Evolutionary conservation across 768 basidiomycete genomes (phyloP), one percentile per base, ranked within the genome.

Genomic region (Steccherinum ochraceum): DNA sequence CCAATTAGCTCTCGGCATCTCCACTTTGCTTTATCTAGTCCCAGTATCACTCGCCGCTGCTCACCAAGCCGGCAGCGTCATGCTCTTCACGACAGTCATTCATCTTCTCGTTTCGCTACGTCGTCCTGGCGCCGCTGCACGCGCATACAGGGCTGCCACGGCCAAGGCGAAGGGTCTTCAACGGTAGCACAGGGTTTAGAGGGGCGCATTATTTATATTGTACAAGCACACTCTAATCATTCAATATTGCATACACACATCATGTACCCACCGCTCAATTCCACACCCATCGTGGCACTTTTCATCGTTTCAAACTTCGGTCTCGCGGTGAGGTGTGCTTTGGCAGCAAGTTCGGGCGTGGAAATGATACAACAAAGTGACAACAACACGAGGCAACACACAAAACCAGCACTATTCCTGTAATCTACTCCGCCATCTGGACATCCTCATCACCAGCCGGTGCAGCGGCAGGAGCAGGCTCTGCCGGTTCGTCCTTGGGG

Each of bases 41-140:
- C 96, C 96, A 1, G 79, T 92, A 0, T 90, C 90, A 2, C 70
- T 98, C 2, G 96, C 96, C 5, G 92, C 95, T 12, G 78, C 85
- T 25, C 96, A 99, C 64, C 96, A 99, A 66, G 95, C 92, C 0
- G 96, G 95, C 4, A 95, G 93, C 60, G 87, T 98, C 5, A 76
- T 86, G 35, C 72, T 99, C 5, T 71, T 99, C 44, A 93, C 87
- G 19, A 79, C 87, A 3, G 81, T 93, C 76, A 65, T 93, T 1
- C 91, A 91, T 46, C 64, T 94, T 2, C 69, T 88, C 4, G 75
- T 89, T 16, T 75, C 83, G 0, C 67, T 97, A 50, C 75, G 92
- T 27, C 72, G 77, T 50, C 94, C 93, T 0, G 75, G 84, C 18
- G 56, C 64, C 12, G 83, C 83, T 18, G 89, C 90, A 12, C 72